Evolutionary conservation across 352 stramenopile species (phyloP).

Genomic region (Phytophthora citricola): DNA sequence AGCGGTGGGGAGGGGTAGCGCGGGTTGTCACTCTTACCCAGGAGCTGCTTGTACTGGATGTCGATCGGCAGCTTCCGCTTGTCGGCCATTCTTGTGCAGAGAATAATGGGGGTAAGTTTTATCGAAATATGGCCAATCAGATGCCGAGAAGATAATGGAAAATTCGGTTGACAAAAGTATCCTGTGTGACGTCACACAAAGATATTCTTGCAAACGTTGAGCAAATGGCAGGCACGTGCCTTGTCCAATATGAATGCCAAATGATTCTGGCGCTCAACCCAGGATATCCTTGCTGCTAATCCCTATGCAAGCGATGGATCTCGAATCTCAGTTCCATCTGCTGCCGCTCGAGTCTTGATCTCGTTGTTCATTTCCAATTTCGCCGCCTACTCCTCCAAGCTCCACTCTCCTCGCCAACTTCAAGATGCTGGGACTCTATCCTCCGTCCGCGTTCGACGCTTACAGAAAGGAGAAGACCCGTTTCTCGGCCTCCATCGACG

Average conservation of each 20-base stretch:
- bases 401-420: conserved; percentile 13
- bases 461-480: conserved; percentile 68
- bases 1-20: background rate
- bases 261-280: conserved; percentile 4
- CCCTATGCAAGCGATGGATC: background rate
- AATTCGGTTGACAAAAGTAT: conserved; percentile 8
- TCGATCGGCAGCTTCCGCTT: conserved; percentile 75
- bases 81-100: conserved; percentile 53
- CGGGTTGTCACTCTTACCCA: conserved; percentile 48
- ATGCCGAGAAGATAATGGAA: conserved; percentile 4
- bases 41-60: conserved; percentile 81
- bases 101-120: conserved; percentile 5
- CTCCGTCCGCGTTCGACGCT: conserved; percentile 59
- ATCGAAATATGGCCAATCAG: conserved; percentile 16
- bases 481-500: conserved; percentile 54
- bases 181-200: conserved; percentile 11
- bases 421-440: conserved; percentile 73
- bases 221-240: conserved; percentile 13
- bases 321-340: conserved; percentile 9
- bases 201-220: conserved; percentile 30
- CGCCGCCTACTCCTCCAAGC: conserved; percentile 21
- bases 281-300: conserved; percentile 6
- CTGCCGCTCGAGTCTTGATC: background rate
- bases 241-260: background rate
- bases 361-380: conserved; percentile 47